Evolutionary conservation across 2,329 filamentous ascomycete genomes (phyloP), one percentile per base, ranked within the genome.

Genomic region (Grosmannia huntii): DNA sequence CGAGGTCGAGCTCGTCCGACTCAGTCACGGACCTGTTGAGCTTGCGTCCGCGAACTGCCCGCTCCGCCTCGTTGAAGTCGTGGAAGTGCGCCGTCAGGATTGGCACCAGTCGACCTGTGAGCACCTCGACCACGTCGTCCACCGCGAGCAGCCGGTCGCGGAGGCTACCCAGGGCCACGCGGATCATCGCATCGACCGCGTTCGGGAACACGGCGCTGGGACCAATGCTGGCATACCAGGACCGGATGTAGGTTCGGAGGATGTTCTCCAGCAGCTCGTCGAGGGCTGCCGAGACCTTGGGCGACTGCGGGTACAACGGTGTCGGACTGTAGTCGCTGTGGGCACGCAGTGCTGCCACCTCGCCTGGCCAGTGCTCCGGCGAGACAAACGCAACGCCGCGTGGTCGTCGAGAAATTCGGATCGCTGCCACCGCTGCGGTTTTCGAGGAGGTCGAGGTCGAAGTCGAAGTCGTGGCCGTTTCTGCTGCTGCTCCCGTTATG

Each of bases 1-100:
- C 94, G 64, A 95, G 77, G 70, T 97, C 91, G 65, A 99, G 76
- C 77, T 99, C 94, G 68, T 96, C 92, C 0, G 91, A 95, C 72
- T 99, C 94, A 3, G 95, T 97, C 58, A 99, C 85, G 63, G 86
- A 90, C 56, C 89, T 84, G 65, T 90, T 94, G 59, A 97, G 76
- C 70, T 95, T 89, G 68, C 85, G 87, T 14, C 95, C 95, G 57
- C 92, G 82, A 12, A 99, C 89, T 10, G 84, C 81, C 59, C 87
- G 82, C 73, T 99, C 94, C 0, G 94, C 94, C 63, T 94, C 85
- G 69, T 91, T 89, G 65, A 96, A 96, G 64, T 96, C 89, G 64
- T 83, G 88, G 65, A 99, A 83, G 71, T 99, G 94, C 11, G 83
- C 79, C 33, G 92, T 97, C 64, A 99, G 70, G 60, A 97, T 84